These are phyloP conservation scores for Didymella pomorum DNA, from an alignment of 2,329 filamentous ascomycete species.

Conservation along the genomic window DNA sequence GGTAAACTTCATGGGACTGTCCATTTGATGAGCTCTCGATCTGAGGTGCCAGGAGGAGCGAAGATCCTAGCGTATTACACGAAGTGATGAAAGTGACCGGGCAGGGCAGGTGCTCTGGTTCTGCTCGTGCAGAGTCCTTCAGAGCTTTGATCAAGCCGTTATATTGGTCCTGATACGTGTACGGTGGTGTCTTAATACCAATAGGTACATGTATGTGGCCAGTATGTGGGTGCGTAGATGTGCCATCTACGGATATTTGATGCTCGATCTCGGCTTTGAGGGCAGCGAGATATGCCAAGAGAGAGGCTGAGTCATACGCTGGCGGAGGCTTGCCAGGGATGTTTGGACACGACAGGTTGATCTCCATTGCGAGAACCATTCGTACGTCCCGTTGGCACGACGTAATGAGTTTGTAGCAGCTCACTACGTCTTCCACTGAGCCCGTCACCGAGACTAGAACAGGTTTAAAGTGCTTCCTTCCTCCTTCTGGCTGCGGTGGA, in stretches of 20 bases:
- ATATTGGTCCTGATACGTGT: conserved; percentile 75
- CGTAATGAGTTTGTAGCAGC: conserved; percentile 64
- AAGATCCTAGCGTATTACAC: conserved; percentile 77
- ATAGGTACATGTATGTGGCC: conserved; percentile 52
- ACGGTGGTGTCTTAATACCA: conserved; percentile 79
- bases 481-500: neutral
- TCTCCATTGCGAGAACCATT: conserved; percentile 71
- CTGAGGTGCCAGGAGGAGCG: conserved; percentile 62
- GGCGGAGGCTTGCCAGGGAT: conserved; percentile 73
- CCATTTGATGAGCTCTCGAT: conserved; percentile 13
- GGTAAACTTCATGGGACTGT: conserved; percentile 28
- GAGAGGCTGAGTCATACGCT: conserved; percentile 66
- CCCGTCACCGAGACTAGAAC: conserved; percentile 78
- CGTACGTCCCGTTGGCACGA: conserved; percentile 38
- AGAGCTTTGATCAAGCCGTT: conserved; percentile 63
- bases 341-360: conserved; percentile 83
- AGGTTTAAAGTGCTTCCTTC: conserved; percentile 57
- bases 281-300: conserved; percentile 64
- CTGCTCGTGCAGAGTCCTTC: conserved; percentile 35
- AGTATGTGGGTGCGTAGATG: conserved; percentile 10
- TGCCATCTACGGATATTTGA: conserved; percentile 16
- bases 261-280: conserved; percentile 51
- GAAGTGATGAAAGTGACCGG: conserved; percentile 74
- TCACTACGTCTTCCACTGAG: conserved; percentile 62
- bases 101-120: conserved; percentile 27